phyloP scores from a whole-genome alignment of 305 asterid species.

The Fraxinus ornus region DNA sequence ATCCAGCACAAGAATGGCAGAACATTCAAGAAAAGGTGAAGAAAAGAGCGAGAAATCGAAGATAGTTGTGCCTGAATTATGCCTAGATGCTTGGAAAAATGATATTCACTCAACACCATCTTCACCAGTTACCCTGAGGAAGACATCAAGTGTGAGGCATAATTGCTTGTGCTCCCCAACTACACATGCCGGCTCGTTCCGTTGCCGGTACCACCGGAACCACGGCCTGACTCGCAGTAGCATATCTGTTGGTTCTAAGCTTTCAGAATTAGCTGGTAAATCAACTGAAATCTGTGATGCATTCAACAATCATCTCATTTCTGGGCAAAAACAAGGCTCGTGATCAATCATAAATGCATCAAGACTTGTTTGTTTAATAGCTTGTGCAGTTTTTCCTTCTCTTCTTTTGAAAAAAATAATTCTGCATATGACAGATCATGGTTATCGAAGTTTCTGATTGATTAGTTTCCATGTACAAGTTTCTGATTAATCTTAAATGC shows the following conservation, averaged over 20 bases:
- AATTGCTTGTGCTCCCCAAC: constrained; percentile 68
- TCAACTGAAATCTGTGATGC: constrained; percentile 11
- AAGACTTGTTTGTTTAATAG: constrained; percentile 6
- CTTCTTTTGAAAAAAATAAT: not conserved
- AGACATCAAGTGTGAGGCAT: constrained; percentile 31
- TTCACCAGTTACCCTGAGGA: constrained; percentile 40
- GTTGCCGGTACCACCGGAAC: constrained; percentile 57
- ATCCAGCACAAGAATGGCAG: constrained; percentile 37
- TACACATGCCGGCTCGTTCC: constrained; percentile 61
- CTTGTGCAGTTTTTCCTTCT: not conserved
- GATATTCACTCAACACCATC: constrained; percentile 34
- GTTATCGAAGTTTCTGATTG: not conserved
- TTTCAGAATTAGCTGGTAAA: constrained; percentile 40
- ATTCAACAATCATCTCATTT: constrained; percentile 12
- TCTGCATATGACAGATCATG: constrained; percentile 6
- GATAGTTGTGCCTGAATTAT: constrained; percentile 26
- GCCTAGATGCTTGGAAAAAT: constrained; percentile 26
- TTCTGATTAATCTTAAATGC: not conserved
- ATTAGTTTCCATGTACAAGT: not conserved
- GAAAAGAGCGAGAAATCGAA: constrained; percentile 27
- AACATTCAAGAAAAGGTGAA: constrained; percentile 22
- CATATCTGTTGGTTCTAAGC: constrained; percentile 57
- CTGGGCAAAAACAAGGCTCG: constrained; percentile 27
- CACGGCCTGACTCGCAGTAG: constrained; percentile 30
- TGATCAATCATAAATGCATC: constrained; percentile 23